phyloP scores from a whole-genome alignment of 805 yeast species.

The Ogataea zsoltii region DNA sequence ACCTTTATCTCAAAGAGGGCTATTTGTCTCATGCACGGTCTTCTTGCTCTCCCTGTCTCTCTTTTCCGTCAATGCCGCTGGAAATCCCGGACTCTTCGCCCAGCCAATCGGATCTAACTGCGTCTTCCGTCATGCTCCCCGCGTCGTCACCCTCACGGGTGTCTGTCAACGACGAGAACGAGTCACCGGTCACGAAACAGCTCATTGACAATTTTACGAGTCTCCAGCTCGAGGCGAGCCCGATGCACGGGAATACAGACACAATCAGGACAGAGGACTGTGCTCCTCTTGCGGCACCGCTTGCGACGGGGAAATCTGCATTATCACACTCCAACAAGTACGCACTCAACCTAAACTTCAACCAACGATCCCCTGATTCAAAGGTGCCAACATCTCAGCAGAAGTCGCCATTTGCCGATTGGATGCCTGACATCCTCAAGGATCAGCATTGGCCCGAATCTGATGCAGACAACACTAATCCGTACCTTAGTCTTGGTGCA shows the following conservation, averaged over 20 bases:
- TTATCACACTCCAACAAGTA: constrained; percentile 15
- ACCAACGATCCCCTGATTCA: constrained; percentile 17
- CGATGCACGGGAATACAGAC: constrained; percentile 7
- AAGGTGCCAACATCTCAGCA: constrained; percentile 4
- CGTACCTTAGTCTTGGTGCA: constrained; percentile 22
- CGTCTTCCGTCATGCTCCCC: not conserved
- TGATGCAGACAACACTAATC: constrained; percentile 12
- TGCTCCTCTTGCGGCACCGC: constrained; percentile 4
- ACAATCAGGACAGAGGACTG: constrained; percentile 29
- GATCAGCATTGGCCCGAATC: constrained; percentile 30
- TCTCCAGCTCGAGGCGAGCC: constrained; percentile 3
- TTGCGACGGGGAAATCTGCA: constrained; percentile 4
- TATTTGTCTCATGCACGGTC: too few species aligned
- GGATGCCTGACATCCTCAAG: constrained; percentile 31
- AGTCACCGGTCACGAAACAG: constrained; percentile 10
- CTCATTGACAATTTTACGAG: constrained; percentile 5
- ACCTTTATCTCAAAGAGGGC: too few species aligned
- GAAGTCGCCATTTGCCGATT: constrained; percentile 6
- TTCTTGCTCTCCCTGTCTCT: not conserved
- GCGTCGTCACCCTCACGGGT: constrained; percentile 5
- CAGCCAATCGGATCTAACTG: not conserved
- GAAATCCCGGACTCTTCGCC: not conserved
- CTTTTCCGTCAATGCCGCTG: too few species aligned
- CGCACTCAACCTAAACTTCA: constrained; percentile 20
- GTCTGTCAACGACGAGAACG: constrained; percentile 8